phyloP scores from a whole-genome alignment of 768 basidiomycete genomes.

The Kwoniella pini region DNA sequence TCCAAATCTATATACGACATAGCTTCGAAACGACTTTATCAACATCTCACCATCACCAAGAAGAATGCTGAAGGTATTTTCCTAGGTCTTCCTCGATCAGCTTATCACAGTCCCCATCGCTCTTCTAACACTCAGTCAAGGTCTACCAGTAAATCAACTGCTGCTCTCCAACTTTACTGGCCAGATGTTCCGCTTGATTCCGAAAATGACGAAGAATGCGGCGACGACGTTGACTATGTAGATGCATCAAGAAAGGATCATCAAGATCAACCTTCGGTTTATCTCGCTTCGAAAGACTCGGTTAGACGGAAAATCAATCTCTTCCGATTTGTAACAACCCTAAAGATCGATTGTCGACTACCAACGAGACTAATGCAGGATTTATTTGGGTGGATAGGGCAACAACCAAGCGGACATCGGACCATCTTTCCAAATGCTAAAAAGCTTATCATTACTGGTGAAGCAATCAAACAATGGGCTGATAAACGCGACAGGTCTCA shows the following conservation, averaged over 20 bases:
- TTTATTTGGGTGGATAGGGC: too few relatives aligned
- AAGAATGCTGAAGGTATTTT: neutral
- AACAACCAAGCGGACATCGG: neutral
- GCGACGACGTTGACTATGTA: too few relatives aligned
- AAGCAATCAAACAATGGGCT: neutral
- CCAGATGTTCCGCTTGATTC: too few relatives aligned
- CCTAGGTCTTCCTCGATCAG: neutral
- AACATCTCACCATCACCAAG: neutral
- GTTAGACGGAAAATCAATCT: too few relatives aligned
- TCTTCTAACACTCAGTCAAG: neutral
- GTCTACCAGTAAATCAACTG: neutral
- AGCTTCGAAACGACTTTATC: neutral
- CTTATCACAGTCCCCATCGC: neutral
- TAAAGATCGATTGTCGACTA: too few relatives aligned
- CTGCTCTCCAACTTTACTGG: neutral
- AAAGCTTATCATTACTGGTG: neutral
- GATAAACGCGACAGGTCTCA: neutral
- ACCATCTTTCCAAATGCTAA: neutral
- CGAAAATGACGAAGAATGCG: too few relatives aligned
- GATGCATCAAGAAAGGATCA: too few relatives aligned
- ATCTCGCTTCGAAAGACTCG: too few relatives aligned
- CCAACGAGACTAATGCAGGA: too few relatives aligned
- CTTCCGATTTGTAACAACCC: too few relatives aligned
- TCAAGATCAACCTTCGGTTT: too few relatives aligned
- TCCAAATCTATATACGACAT: neutral